A percentile compares a stretch with the other conserved stretches of the same genome.
These are phyloP conservation scores for Medicago lupulina DNA, from an alignment of 306 rosid species.

Conservation along the genomic window DNA sequence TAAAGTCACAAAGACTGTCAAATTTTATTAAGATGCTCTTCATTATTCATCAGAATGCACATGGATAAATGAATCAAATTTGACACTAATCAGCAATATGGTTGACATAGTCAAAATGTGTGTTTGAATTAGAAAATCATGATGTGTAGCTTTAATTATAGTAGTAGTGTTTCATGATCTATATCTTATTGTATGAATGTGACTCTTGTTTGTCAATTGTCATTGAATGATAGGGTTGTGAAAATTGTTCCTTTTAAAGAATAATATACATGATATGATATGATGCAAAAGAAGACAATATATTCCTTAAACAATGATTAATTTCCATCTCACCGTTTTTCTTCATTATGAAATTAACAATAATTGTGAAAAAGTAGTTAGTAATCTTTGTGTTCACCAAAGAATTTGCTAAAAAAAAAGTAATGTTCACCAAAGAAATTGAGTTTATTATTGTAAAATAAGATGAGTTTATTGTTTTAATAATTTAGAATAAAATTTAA, in stretches of 20 bases:
- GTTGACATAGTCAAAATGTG: conserved; percentile 47
- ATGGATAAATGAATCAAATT: conserved; percentile 45
- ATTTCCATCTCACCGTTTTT: conserved; percentile 12
- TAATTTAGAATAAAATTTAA: too few species aligned
- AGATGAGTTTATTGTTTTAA: too few species aligned
- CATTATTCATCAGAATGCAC: conserved; percentile 38
- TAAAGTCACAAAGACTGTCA: conserved; percentile 17
- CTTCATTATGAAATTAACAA: background rate
- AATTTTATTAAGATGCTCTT: conserved; percentile 44
- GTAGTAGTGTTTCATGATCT: too few species aligned
- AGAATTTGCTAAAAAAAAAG: too few species aligned
- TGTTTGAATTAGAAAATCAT: conserved; percentile 34
- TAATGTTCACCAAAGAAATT: too few species aligned
- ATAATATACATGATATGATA: background rate
- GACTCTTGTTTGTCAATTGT: conserved; percentile 46
- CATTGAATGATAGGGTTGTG: conserved; percentile 15
- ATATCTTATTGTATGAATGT: conserved; percentile 36
- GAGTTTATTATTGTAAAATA: too few species aligned
- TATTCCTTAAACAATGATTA: conserved; percentile 37
- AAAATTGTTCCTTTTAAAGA: background rate
- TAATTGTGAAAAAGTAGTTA: conserved; percentile 22
- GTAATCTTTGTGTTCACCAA: too few species aligned
- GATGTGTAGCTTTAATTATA: too few species aligned
- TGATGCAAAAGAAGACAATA: conserved; percentile 39
- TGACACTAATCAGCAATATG: conserved; percentile 37